Conservation (phyloP, 2,329 filamentous ascomycete species). For the Cylindrodendrum hubeiense region DNA sequence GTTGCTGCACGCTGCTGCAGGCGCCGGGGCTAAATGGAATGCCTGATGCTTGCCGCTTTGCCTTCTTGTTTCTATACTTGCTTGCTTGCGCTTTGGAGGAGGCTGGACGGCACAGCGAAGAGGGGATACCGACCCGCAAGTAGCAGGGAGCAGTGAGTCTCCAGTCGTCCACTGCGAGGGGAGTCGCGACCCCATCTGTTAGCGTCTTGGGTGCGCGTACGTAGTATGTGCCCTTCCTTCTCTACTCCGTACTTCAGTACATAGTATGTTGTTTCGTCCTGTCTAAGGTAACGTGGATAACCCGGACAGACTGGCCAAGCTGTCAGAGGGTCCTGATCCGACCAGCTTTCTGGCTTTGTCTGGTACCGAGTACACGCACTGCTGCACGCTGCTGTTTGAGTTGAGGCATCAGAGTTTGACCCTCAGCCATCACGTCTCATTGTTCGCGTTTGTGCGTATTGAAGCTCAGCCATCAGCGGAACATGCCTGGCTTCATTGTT, state of each 20-base stretch:
- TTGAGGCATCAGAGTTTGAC: neutral
- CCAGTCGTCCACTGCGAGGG: neutral
- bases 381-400: neutral
- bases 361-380: neutral
- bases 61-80: neutral
- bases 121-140: neutral
- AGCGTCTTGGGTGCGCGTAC: constrained; percentile 14
- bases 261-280: constrained; percentile 19
- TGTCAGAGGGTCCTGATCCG: neutral
- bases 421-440: neutral
- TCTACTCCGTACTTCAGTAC: too few species aligned
- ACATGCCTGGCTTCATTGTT: neutral
- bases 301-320: neutral
- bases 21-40: neutral
- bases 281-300: constrained; percentile 16
- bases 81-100: neutral
- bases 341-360: neutral
- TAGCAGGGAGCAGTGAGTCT: constrained; percentile 2
- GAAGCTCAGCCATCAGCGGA: neutral
- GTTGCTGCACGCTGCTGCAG: neutral
- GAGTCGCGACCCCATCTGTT: neutral
- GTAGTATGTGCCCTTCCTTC: too few species aligned
- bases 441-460: neutral
- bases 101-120: neutral
- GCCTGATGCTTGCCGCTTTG: neutral